Base-by-base conservation (phyloP, 768 basidiomycete genomes). In the Lactifluus volemus region DNA sequence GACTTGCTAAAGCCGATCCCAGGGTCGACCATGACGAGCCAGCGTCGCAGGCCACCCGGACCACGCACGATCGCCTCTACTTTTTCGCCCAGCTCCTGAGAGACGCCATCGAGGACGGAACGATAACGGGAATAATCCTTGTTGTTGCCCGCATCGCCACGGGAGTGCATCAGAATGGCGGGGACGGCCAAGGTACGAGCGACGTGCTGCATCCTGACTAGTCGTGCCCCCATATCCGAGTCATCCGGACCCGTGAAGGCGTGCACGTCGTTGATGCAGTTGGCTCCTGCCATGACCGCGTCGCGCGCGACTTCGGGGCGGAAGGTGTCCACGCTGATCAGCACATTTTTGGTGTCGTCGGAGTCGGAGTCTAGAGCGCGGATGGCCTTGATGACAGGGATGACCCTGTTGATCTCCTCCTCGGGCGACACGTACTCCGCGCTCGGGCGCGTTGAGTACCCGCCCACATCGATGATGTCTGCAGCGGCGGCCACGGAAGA, bases 1-100 rank as follows among this genome's bases (percentile, higher is more conserved):
- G 84, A 81, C 73, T 98, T 98, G 72, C 94, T 96, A 71, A 98
- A 99, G 38, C 97, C 96, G 55, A 98, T 75, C 0, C 96, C 96
- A 3, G 96, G 92, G 74, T 98, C 97, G 29, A 87, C 80, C 55
- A 98, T 79, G 63, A 98, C 83, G 61, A 90, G 79, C 96, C 96
- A 98, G 53, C 89, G 75, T 58, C 90, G 78, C 10, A 98, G 73
- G 0, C 93, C 91, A 0, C 84, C 85, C 52, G 72, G 76, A 0
- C 86, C 87, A 32, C 75, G 78, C 25, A 97, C 79, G 29, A 88
- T 81, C 9, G 70, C 67, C 10, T 85, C 78, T 1, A 93, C 81
- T 66, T 85, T 86, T 44, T 72, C 73, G 0, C 87, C 89, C 1
- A 95, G 79, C 70, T 98, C 95, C 0, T 73, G 67, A 8, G 81